Evolutionary conservation across 2,329 filamentous ascomycete genomes (phyloP).

Genomic region (Coniochaeta prunicola): DNA sequence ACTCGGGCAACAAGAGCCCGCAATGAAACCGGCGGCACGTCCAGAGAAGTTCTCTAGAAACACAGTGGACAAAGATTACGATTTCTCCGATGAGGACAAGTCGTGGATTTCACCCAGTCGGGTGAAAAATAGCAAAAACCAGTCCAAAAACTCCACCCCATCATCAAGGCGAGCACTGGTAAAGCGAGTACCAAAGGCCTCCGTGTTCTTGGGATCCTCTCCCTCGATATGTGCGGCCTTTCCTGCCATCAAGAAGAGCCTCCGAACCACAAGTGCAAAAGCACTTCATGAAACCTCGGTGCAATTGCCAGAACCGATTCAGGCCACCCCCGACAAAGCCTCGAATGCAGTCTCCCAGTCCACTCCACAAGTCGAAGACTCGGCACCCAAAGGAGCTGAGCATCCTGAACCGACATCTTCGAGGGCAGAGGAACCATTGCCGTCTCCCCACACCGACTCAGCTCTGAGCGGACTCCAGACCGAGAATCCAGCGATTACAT

Average conservation of each 20-base stretch:
- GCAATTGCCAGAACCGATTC: not conserved
- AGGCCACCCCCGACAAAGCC: not conserved
- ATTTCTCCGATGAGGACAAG: not conserved
- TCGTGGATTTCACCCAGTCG: not conserved
- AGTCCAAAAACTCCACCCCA: not conserved
- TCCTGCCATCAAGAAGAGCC: not conserved
- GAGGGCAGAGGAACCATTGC: not conserved
- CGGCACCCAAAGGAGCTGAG: not conserved
- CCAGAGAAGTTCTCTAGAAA: slow-evolving; percentile 8
- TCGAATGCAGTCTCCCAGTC: not conserved
- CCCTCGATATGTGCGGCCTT: not conserved
- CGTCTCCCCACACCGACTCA: not conserved
- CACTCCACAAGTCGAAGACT: not conserved
- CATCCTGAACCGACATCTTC: not conserved
- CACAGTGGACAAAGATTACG: slow-evolving; percentile 15
- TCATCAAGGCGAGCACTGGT: not conserved
- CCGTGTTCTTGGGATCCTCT: not conserved
- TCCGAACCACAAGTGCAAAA: not conserved
- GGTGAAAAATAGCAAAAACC: not conserved
- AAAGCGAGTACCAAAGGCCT: not conserved
- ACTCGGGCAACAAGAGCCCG: not conserved
- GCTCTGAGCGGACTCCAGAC: not conserved
- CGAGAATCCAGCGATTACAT: not conserved
- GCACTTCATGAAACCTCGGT: not conserved
- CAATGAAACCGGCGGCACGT: not conserved